Evolutionary conservation across 306 rosid genomes (phyloP).

Genomic region (Quercus dentata): DNA sequence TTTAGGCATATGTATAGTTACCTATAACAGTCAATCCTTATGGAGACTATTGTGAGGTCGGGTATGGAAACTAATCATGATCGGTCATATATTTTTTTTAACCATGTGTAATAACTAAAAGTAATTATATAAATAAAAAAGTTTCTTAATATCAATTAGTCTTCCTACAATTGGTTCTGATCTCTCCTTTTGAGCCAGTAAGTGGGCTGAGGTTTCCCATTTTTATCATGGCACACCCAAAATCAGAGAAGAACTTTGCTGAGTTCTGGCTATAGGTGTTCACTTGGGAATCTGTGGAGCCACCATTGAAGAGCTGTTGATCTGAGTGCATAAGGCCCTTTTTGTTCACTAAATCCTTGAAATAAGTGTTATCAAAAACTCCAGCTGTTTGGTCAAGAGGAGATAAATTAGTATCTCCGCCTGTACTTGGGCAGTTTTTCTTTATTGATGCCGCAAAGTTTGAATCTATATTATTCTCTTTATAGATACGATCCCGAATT

Average conservation of each 20-base stretch:
- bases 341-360: slow-evolving; percentile 10
- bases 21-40: no score
- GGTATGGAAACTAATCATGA: no score
- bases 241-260: slow-evolving; percentile 29
- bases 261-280: slow-evolving; percentile 3
- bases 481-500: slow-evolving; percentile 27
- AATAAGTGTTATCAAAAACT: slow-evolving; percentile 13
- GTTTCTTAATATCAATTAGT: background rate
- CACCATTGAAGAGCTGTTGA: slow-evolving; percentile 34
- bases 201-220: slow-evolving; percentile 17
- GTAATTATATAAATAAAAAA: no score
- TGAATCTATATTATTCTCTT: slow-evolving; percentile 35
- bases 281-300: slow-evolving; percentile 25
- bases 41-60: no score
- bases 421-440: slow-evolving; percentile 25
- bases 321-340: slow-evolving; percentile 20
- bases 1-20: no score
- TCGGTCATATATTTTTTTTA: no score
- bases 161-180: slow-evolving; percentile 13
- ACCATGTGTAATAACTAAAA: no score
- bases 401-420: slow-evolving; percentile 11
- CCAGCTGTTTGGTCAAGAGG: background rate
- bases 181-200: background rate
- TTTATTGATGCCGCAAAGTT: slow-evolving; percentile 9
- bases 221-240: slow-evolving; percentile 39